Evolutionary conservation across 2,329 filamentous ascomycete species (phyloP), one percentile per base, ranked within the genome.

Genomic region (Pestalotiopsis fici): DNA sequence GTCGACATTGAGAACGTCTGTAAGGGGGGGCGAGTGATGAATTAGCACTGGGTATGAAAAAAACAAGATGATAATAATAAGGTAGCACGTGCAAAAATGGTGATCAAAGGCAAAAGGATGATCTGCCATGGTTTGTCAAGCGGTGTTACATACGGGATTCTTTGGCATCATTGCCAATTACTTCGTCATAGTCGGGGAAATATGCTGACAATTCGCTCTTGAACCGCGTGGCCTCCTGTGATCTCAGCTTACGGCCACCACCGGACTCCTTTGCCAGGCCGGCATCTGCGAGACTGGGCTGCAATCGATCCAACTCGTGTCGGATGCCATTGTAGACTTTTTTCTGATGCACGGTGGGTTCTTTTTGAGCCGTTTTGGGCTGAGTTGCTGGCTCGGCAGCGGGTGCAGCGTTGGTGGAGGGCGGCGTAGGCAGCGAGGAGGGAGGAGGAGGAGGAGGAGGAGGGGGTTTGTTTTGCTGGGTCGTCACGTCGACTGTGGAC

Each of bases 171-270:
- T 97, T 93, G 69, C 93, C 94, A 81, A 98, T 94, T 72, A 98
- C 88, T 77, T 97, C 93, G 80, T 98, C 95, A 79, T 97, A 98
- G 75, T 97, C 95, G 64, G 93, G 90, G 76, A 98, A 98, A 81
- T 97, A 98, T 60, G 90, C 88, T 47, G 94, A 91, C 69, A 98
- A 86, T 76, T 98, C 95, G 80, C 94, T 98, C 85, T 97, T 97
- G 81, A 94, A 91, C 73, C 93, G 87, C 64, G 91, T 91, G 12
- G 91, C 92, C 74, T 97, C 94, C 75, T 97, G 93, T 64, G 94
- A 97, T 70, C 95, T 89, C 77, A 98, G 83, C 77, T 94, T 95
- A 75, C 87, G 86, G 71, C 95, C 83, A 18, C 43, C 43, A 21
- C 18, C 9, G 15, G 43, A 91, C 72, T 93, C 83, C 72, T 82